phyloP scores from a whole-genome alignment of 2,329 filamentous ascomycete genomes.

The Fusarium scirpi region DNA sequence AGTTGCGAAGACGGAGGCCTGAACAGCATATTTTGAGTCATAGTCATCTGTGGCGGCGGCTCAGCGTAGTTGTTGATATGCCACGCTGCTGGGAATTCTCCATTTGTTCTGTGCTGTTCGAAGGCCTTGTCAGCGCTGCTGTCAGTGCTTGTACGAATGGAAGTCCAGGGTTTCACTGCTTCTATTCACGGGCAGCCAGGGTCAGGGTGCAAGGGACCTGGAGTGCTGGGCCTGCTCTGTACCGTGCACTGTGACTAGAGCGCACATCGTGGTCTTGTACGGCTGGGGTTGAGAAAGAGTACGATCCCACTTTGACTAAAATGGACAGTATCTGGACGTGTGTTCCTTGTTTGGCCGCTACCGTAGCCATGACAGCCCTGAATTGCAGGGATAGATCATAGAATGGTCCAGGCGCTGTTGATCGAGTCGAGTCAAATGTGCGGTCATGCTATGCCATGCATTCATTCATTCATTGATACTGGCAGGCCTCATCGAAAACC shows the following conservation, averaged over 20 bases:
- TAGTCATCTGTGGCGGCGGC: conserved; percentile 41
- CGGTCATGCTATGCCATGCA: conserved; percentile 6
- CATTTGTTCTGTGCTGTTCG: conserved; percentile 34
- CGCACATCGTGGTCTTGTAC: conserved; percentile 37
- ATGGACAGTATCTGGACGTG: conserved; percentile 15
- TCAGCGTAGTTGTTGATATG: conserved; percentile 31
- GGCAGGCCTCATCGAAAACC: conserved; percentile 33
- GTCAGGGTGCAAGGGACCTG: conserved; percentile 25
- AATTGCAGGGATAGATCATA: conserved; percentile 3
- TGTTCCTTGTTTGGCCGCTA: conserved; percentile 20
- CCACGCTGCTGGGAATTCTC: conserved; percentile 32
- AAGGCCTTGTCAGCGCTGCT: conserved; percentile 24
- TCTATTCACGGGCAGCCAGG: conserved; percentile 5
- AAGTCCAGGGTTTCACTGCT: conserved; percentile 27
- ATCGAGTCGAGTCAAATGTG: not conserved
- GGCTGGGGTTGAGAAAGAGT: conserved; percentile 35
- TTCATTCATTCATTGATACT: conserved; percentile 9
- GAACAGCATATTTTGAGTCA: conserved; percentile 9
- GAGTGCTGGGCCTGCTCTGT: conserved; percentile 17
- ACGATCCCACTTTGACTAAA: conserved; percentile 36
- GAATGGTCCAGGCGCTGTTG: conserved; percentile 1
- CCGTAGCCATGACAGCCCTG: conserved; percentile 8
- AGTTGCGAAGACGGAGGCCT: conserved; percentile 33
- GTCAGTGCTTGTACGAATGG: conserved; percentile 21
- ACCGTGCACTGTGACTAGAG: conserved; percentile 15